Evolutionary conservation across 495 filamentous ascomycete species (phyloP).

Genomic region (Xylaria longipes): DNA sequence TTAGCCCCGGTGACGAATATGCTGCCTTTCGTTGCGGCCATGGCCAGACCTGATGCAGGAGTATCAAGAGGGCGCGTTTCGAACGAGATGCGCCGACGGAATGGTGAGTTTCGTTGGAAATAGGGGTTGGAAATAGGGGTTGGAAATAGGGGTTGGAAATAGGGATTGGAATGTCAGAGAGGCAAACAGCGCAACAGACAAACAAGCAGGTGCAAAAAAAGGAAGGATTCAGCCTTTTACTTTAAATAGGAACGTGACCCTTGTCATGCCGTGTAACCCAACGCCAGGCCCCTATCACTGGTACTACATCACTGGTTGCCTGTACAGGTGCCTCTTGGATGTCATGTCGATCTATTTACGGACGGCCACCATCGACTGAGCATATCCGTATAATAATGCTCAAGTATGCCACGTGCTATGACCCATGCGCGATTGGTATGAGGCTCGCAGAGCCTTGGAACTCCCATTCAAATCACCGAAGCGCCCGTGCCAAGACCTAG

Average conservation of each 20-base stretch:
- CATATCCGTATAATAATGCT: background rate
- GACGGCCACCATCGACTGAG: conserved; percentile 1
- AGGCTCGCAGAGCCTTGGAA: too few relatives aligned
- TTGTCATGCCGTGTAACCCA: too few relatives aligned
- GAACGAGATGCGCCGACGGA: conserved; percentile 1
- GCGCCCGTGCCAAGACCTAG: too few relatives aligned
- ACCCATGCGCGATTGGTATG: too few relatives aligned
- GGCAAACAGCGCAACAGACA: too few relatives aligned
- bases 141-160: background rate
- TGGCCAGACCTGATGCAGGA: background rate
- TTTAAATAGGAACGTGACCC: too few relatives aligned
- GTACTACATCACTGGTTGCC: background rate
- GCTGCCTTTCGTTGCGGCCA: conserved; percentile 14
- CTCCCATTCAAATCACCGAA: too few relatives aligned
- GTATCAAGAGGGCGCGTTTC: conserved; percentile 1
- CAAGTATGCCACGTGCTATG: too few relatives aligned
- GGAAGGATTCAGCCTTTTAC: too few relatives aligned
- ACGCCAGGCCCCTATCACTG: too few relatives aligned
- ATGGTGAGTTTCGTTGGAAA: conserved; percentile 1
- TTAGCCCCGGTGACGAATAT: conserved; percentile 34
- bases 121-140: background rate
- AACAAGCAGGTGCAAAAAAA: too few relatives aligned
- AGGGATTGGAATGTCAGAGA: background rate
- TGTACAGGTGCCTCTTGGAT: background rate
- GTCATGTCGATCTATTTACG: conserved; percentile 1